Evolutionary conservation across 805 yeast species (phyloP).

Genomic region (Yarrowia keelungensis): DNA sequence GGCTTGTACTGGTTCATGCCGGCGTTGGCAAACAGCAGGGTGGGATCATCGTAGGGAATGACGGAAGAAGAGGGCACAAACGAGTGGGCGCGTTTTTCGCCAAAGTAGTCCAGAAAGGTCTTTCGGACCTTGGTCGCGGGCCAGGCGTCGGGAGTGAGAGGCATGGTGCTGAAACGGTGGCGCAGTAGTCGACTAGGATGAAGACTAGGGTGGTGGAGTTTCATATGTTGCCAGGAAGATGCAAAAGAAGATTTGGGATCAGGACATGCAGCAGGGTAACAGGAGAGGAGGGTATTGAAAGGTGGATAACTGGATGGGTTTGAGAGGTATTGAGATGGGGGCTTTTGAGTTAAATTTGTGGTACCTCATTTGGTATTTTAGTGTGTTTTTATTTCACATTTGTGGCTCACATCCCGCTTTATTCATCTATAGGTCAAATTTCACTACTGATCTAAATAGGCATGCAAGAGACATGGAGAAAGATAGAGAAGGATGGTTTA

Average conservation of each 20-base stretch:
- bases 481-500: too few relatives aligned
- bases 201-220: constrained; percentile 15
- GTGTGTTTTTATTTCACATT: too few relatives aligned
- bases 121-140: constrained; percentile 64
- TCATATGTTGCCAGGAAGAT: not conserved
- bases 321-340: too few relatives aligned
- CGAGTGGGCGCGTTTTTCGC: constrained; percentile 66
- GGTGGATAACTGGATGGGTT: too few relatives aligned
- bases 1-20: constrained; percentile 99
- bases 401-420: too few relatives aligned
- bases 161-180: constrained; percentile 27
- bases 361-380: too few relatives aligned
- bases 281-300: not conserved
- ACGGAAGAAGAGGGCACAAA: constrained; percentile 94
- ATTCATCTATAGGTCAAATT: too few relatives aligned
- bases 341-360: too few relatives aligned
- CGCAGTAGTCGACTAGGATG: not conserved
- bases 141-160: constrained; percentile 42
- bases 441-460: too few relatives aligned
- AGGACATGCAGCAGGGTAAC: constrained; percentile 11
- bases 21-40: constrained; percentile 94
- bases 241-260: constrained; percentile 11
- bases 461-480: too few relatives aligned
- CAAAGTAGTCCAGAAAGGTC: constrained; percentile 85
- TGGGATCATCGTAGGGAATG: constrained; percentile 97